A percentile compares a stretch with the other conserved stretches of the same genome.
These are phyloP conservation scores for Corymbia maculata DNA, from an alignment of 345 rosid genomes.

Conservation along the genomic window DNA sequence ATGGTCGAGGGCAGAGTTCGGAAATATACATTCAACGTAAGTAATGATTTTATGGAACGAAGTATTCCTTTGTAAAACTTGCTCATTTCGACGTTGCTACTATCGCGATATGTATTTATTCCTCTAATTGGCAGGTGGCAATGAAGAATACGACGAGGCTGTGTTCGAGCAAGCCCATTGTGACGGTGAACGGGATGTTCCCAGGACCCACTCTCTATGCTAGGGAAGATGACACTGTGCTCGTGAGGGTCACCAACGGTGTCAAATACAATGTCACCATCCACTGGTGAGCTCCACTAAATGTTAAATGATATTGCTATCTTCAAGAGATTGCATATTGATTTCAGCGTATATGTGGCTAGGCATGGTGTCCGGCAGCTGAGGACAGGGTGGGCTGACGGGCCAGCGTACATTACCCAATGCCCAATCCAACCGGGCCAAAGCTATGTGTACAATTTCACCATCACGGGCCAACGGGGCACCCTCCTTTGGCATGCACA, in stretches of 20 bases:
- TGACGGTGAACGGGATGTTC: background rate
- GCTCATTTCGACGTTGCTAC: background rate
- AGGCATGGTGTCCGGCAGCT: constrained; percentile 19
- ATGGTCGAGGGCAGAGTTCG: background rate
- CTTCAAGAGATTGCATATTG: background rate
- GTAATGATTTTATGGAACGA: background rate
- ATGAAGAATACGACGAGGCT: background rate
- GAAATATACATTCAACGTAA: background rate
- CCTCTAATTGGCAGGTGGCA: constrained; percentile 10
- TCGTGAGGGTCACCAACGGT: constrained; percentile 39
- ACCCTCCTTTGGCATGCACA: constrained; percentile 93
- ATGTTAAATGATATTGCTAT: background rate
- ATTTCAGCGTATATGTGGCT: background rate
- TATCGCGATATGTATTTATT: background rate
- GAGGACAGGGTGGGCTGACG: constrained; percentile 93
- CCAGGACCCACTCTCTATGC: background rate
- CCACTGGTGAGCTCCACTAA: background rate
- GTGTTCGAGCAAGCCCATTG: background rate
- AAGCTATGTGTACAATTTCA: constrained; percentile 65
- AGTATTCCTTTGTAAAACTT: background rate
- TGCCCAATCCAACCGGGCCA: constrained; percentile 19
- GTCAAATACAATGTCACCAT: constrained; percentile 12
- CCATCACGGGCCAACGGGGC: constrained; percentile 82
- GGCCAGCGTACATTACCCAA: constrained; percentile 89
- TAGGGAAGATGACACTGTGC: background rate